A percentile compares a stretch with the other conserved stretches of the same genome.
Conservation (phyloP, 2,329 filamentous ascomycete species). For the Hypoxylon rubiginosum region DNA sequence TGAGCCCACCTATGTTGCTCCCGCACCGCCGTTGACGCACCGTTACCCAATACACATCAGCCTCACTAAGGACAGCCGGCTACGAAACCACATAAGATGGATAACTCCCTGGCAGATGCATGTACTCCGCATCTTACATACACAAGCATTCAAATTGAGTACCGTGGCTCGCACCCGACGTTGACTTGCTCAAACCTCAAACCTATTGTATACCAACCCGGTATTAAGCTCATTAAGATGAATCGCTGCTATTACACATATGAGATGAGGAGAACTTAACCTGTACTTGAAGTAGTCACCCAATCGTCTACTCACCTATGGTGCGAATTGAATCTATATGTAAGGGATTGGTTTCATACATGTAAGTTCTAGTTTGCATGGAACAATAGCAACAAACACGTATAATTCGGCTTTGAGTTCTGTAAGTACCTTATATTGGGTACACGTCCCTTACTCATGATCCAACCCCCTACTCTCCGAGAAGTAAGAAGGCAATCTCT, state of each 20-base stretch:
- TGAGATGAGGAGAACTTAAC: too few relatives aligned
- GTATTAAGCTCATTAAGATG: too few relatives aligned
- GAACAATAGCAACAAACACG: background rate
- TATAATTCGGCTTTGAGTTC: background rate
- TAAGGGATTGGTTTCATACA: background rate
- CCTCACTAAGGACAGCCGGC: background rate
- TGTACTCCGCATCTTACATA: background rate
- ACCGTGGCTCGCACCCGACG: background rate
- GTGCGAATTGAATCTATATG: background rate
- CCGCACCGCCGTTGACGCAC: background rate
- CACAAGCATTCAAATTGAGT: background rate
- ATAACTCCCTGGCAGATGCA: background rate
- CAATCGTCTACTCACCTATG: background rate
- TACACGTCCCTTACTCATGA: background rate
- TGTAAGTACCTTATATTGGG: background rate
- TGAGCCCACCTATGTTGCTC: background rate
- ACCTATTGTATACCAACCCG: too few relatives aligned
- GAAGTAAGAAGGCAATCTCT: too few relatives aligned
- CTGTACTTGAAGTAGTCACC: background rate
- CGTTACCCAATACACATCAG: background rate
- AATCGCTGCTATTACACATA: too few relatives aligned
- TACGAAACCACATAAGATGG: background rate
- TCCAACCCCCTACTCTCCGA: too few relatives aligned
- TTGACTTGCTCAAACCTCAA: too few relatives aligned
- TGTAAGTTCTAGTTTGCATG: background rate